Conservation (phyloP, 2,329 filamentous ascomycete genomes). For the Seiridium cupressi region DNA sequence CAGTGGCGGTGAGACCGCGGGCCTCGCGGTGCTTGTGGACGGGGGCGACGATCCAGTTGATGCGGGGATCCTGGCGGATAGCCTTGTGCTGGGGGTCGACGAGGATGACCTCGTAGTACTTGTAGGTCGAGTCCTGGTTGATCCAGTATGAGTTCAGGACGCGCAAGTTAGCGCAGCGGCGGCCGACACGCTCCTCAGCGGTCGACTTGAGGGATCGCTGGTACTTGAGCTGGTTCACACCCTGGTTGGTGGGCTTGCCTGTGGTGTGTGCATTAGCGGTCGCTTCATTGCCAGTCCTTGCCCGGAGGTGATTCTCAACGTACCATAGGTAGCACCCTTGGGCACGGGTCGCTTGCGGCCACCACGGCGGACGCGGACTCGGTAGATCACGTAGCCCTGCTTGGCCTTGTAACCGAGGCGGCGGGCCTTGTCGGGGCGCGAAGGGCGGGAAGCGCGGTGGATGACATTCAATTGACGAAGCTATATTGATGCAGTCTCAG, state of each 20-base stretch:
- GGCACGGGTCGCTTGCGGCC: conserved; percentile 94
- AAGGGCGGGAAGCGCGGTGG: conserved; percentile 97
- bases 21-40: conserved; percentile 99
- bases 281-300: conserved; percentile 1
- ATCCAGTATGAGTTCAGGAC: conserved; percentile 99
- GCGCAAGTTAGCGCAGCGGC: conserved; percentile 97
- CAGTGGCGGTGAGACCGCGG: conserved; percentile 94
- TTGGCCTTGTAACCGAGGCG: conserved; percentile 99
- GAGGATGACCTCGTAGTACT: conserved; percentile 99
- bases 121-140: conserved; percentile 99
- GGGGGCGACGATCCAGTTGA: conserved; percentile 99
- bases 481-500: conserved; percentile 99
- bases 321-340: conserved; percentile 99
- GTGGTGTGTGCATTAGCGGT: conserved; percentile 22
- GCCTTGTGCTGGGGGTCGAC: conserved; percentile 99
- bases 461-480: conserved; percentile 99
- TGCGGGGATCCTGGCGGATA: conserved; percentile 97
- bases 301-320: conserved; percentile 29
- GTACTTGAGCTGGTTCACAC: conserved; percentile 99
- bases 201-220: conserved; percentile 97
- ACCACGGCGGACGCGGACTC: conserved; percentile 95
- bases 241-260: conserved; percentile 99
- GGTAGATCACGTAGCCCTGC: conserved; percentile 99
- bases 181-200: conserved; percentile 99
- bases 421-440: conserved; percentile 99